phyloP scores from a whole-genome alignment of 1,139 yeast species.

The Fermentozyma sake region DNA sequence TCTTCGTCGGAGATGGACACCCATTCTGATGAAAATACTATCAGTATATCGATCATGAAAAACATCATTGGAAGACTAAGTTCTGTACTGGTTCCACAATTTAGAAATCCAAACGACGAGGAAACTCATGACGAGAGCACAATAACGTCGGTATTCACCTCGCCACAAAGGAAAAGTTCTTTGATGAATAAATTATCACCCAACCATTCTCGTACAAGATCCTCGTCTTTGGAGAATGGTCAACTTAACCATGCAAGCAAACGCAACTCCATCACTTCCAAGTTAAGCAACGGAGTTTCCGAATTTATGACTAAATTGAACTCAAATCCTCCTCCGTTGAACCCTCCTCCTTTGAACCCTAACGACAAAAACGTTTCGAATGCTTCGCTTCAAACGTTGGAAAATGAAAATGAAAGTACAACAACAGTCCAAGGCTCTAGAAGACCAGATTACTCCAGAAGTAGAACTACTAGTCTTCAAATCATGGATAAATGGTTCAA shows the following conservation, averaged over 20 bases:
- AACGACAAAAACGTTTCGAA: conserved; percentile 21
- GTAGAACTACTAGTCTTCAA: conserved; percentile 38
- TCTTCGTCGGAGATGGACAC: conserved; percentile 11
- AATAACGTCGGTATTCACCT: conserved; percentile 2
- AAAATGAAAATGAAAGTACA: conserved; percentile 16
- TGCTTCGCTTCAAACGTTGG: conserved; percentile 31
- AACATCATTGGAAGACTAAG: conserved; percentile 34
- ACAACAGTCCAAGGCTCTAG: conserved; percentile 7
- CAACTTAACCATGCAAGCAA: conserved; percentile 11
- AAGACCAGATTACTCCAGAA: conserved; percentile 26
- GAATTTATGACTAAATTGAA: conserved; percentile 44
- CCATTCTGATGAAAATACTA: conserved; percentile 12
- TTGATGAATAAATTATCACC: conserved; percentile 31
- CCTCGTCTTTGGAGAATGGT: conserved; percentile 30
- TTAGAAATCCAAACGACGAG: conserved; percentile 7
- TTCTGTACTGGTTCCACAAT: conserved; percentile 23
- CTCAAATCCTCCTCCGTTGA: conserved; percentile 20
- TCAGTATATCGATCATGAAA: conserved; percentile 28
- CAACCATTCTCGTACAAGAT: conserved; percentile 32
- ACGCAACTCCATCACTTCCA: conserved; percentile 36
- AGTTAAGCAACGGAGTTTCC: conserved; percentile 35
- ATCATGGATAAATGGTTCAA: conserved; percentile 45
- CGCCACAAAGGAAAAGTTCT: conserved; percentile 21
- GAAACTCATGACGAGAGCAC: conserved; percentile 5
- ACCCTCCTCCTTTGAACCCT: conserved; percentile 14